Evolutionary conservation across 192 early-diverging fungal genomes (phyloP).

Genomic region (Dissophora globulifera): DNA sequence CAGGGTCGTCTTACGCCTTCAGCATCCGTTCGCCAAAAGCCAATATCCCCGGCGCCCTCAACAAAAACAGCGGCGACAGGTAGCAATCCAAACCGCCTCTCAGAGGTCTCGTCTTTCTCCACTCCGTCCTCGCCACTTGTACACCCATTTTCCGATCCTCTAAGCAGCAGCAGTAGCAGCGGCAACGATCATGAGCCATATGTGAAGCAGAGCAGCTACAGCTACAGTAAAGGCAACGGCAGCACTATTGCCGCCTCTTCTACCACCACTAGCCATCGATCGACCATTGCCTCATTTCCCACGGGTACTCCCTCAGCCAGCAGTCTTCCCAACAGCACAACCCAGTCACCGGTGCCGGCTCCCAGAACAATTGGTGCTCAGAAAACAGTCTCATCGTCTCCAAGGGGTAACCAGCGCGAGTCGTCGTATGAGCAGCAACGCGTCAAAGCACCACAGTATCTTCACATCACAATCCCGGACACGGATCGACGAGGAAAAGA

Average conservation of each 20-base stretch:
- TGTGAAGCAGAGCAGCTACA: not conserved
- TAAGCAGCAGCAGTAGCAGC: slow-evolving; percentile 2
- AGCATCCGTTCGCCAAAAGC: not conserved
- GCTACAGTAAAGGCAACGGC: not conserved
- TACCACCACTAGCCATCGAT: not conserved
- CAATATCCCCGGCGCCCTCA: not conserved
- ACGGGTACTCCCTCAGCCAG: not conserved
- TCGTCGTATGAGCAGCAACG: slow-evolving; percentile 45
- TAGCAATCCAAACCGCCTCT: not conserved
- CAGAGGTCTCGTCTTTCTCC: slow-evolving; percentile 21
- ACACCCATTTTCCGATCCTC: slow-evolving; percentile 28
- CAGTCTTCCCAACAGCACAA: slow-evolving; percentile 3
- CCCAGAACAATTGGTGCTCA: not conserved
- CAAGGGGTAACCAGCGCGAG: slow-evolving; percentile 10
- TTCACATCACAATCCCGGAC: slow-evolving; percentile 44
- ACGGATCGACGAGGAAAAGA: slow-evolving; percentile 34
- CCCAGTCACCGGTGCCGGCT: not conserved
- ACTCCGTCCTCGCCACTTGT: slow-evolving; percentile 24
- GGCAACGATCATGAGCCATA: slow-evolving; percentile 10
- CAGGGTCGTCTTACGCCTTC: not conserved
- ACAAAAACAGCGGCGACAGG: not conserved
- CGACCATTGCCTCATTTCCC: slow-evolving; percentile 7
- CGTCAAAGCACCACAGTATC: slow-evolving; percentile 41
- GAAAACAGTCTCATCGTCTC: slow-evolving; percentile 17
- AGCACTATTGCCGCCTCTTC: no score